A percentile compares a stretch with the other conserved stretches of the same genome.
Conservation (phyloP, 768 basidiomycete species). For the Psilocybe cyanescens region DNA sequence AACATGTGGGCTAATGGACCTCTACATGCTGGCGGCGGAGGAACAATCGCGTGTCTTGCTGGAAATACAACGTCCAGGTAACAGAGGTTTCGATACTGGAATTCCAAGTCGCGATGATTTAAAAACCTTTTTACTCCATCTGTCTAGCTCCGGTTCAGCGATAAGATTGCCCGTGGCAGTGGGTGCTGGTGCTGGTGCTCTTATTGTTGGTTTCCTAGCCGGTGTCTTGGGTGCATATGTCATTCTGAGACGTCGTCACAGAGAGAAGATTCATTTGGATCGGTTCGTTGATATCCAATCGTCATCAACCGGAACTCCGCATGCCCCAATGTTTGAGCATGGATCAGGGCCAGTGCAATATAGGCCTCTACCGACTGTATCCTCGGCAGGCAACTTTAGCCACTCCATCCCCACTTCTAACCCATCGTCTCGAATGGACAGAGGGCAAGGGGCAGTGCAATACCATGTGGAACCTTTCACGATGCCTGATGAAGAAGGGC, state of each 20-base stretch:
- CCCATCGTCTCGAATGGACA: conserved; percentile 22
- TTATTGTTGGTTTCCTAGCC: conserved; percentile 37
- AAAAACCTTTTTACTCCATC: background rate
- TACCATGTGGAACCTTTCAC: conserved; percentile 50
- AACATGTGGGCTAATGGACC: conserved; percentile 61
- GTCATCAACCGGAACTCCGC: conserved; percentile 24
- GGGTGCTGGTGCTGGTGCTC: conserved; percentile 43
- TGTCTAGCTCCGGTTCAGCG: conserved; percentile 5
- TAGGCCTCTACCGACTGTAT: conserved; percentile 29
- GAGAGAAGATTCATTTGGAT: conserved; percentile 12
- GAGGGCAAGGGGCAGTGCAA: conserved; percentile 14
- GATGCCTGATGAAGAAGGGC: conserved; percentile 40
- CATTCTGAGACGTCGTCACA: conserved; percentile 31
- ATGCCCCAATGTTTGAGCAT: conserved; percentile 21
- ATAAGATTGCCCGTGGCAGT: conserved; percentile 31
- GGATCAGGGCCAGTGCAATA: conserved; percentile 24
- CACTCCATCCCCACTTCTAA: conserved; percentile 14
- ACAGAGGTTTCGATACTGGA: background rate
- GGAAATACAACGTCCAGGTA: conserved; percentile 27
- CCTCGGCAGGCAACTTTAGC: conserved; percentile 18
- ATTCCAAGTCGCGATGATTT: background rate
- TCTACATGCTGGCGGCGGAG: conserved; percentile 56
- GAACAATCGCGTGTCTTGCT: conserved; percentile 46
- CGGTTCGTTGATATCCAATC: conserved; percentile 31
- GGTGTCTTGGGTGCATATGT: conserved; percentile 36